phyloP scores from a whole-genome alignment of 1,284 basidiomycete genomes.

The Anthracocystis walkeri region DNA sequence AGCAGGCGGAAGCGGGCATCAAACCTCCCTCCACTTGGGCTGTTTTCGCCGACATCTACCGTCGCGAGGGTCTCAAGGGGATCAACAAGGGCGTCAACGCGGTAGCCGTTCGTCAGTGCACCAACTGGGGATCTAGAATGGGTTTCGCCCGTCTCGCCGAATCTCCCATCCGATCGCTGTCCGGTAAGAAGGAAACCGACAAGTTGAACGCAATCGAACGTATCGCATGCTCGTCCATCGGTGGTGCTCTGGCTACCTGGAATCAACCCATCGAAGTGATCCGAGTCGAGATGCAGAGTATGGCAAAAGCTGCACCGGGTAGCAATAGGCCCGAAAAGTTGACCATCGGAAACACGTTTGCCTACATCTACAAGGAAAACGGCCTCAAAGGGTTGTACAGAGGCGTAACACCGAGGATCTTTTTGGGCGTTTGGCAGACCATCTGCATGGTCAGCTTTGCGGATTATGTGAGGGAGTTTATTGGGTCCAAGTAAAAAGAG shows the following conservation, averaged over 20 bases:
- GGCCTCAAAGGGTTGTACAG: slow-evolving; percentile 97
- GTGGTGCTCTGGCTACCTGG: slow-evolving; percentile 95
- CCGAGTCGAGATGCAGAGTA: slow-evolving; percentile 99
- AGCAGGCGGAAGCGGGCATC: slow-evolving; percentile 88
- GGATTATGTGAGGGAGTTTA: slow-evolving; percentile 78
- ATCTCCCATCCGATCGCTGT: slow-evolving; percentile 79
- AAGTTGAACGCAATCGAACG: slow-evolving; percentile 84
- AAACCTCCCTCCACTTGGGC: slow-evolving; percentile 89
- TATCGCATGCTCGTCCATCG: slow-evolving; percentile 88
- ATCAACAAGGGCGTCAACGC: slow-evolving; percentile 99
- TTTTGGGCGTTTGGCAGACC: slow-evolving; percentile 94
- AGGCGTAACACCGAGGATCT: slow-evolving; percentile 95
- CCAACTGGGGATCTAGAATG: slow-evolving; percentile 99
- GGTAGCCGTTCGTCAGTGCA: slow-evolving; percentile 92
- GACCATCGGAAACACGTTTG: slow-evolving; percentile 86
- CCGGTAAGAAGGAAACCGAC: slow-evolving; percentile 80
- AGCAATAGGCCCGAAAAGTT: slow-evolving; percentile 85
- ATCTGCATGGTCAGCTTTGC: slow-evolving; percentile 98
- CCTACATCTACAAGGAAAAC: slow-evolving; percentile 94
- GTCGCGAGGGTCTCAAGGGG: slow-evolving; percentile 89
- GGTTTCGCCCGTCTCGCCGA: slow-evolving; percentile 96
- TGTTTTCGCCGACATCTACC: slow-evolving; percentile 93
- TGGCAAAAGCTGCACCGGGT: slow-evolving; percentile 82
- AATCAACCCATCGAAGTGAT: slow-evolving; percentile 99
- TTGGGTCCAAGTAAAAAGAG: slow-evolving; percentile 33